These are phyloP conservation scores for Botrytis sinoallii DNA, from an alignment of 2,329 filamentous ascomycete species.

Conservation along the genomic window DNA sequence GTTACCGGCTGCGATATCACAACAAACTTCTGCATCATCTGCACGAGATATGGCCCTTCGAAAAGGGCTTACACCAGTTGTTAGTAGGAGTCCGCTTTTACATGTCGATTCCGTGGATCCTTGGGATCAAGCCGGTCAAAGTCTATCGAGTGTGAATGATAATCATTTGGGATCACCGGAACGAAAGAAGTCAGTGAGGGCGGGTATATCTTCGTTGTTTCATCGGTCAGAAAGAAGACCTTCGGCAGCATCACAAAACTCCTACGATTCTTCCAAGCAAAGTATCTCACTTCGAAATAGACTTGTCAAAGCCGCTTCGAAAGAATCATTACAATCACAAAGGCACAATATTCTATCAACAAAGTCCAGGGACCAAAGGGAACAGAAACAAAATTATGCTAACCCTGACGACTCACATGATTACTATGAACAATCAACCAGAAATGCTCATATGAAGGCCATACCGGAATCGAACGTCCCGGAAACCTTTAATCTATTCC, in stretches of 20 bases:
- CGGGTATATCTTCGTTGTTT: conserved; percentile 37
- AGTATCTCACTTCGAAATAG: conserved; percentile 23
- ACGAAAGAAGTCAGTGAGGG: conserved; percentile 33
- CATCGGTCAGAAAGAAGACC: conserved; percentile 28
- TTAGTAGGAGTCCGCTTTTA: conserved; percentile 31
- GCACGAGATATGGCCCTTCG: conserved; percentile 40
- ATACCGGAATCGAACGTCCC: conserved; percentile 32
- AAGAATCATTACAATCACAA: conserved; percentile 33
- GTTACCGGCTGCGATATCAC: conserved; percentile 41
- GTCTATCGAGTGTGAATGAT: not conserved
- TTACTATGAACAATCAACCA: conserved; percentile 31
- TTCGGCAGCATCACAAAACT: conserved; percentile 18
- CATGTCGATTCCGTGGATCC: conserved; percentile 26
- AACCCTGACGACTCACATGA: conserved; percentile 25
- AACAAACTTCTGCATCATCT: conserved; percentile 45
- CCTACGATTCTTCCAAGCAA: conserved; percentile 21
- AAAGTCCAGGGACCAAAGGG: conserved; percentile 24
- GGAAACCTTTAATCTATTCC: conserved; percentile 15
- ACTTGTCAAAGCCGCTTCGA: conserved; percentile 31
- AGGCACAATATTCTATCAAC: conserved; percentile 29
- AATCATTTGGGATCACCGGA: not conserved
- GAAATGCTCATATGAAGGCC: conserved; percentile 28
- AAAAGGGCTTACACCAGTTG: conserved; percentile 38
- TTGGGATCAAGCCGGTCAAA: conserved; percentile 12
- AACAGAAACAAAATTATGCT: not conserved